Evolutionary conservation across 768 basidiomycete genomes (phyloP).

Genomic region (Naganishia randhawae): DNA sequence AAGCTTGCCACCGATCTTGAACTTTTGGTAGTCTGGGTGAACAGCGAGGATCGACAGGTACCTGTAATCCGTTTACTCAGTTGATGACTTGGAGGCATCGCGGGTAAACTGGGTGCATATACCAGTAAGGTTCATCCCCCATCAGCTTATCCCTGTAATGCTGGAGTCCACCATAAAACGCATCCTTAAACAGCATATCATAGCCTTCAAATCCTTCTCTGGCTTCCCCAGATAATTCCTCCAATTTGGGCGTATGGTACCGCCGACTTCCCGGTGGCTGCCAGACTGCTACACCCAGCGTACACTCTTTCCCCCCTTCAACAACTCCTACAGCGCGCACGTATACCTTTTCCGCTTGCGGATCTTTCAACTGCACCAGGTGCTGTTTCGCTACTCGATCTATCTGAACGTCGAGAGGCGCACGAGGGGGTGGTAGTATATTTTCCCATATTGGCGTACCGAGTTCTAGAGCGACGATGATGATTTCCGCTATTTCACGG

Average conservation of each 20-base stretch:
- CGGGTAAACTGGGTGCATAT: background rate
- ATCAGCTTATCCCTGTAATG: slow-evolving; percentile 7
- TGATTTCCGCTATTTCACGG: background rate
- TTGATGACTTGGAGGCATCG: background rate
- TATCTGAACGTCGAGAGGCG: slow-evolving; percentile 8
- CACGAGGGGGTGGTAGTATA: slow-evolving; percentile 1
- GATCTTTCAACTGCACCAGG: background rate
- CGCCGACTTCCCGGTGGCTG: background rate
- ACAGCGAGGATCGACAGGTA: slow-evolving; percentile 19
- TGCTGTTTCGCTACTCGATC: slow-evolving; percentile 15
- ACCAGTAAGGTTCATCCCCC: slow-evolving; percentile 13
- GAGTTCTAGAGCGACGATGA: slow-evolving; percentile 17
- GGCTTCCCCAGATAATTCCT: background rate
- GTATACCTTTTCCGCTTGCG: background rate
- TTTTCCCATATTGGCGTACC: slow-evolving; percentile 9
- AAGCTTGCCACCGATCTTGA: slow-evolving; percentile 2
- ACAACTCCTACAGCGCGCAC: background rate
- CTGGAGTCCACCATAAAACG: slow-evolving; percentile 13
- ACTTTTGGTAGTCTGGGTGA: slow-evolving; percentile 13
- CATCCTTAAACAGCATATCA: slow-evolving; percentile 18
- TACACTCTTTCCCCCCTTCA: background rate
- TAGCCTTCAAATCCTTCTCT: slow-evolving; percentile 2
- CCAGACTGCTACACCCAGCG: slow-evolving; percentile 10
- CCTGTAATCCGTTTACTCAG: background rate
- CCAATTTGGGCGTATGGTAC: background rate